phyloP scores from a whole-genome alignment of 139 green algal genomes.

The Astrephomene gubernaculifera region DNA sequence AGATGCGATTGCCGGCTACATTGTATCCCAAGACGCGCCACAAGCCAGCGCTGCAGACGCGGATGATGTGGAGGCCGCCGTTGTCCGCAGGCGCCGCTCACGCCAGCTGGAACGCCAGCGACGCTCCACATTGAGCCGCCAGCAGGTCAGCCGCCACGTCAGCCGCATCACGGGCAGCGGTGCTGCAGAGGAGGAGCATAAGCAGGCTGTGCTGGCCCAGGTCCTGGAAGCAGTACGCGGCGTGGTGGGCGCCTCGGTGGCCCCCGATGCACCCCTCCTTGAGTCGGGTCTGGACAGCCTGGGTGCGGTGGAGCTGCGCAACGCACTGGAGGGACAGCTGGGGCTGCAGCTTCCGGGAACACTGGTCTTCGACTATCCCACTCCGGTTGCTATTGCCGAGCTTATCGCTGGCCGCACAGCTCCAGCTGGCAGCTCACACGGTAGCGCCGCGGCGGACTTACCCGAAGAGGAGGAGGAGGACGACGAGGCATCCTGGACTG shows the following conservation, averaged over 20 bases:
- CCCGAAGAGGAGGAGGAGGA: not conserved
- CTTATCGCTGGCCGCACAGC: slow-evolving; percentile 47
- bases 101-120: not conserved
- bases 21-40: not conserved
- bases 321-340: slow-evolving; percentile 69
- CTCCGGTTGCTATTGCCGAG: slow-evolving; percentile 55
- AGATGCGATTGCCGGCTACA: slow-evolving; percentile 54
- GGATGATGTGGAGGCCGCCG: not conserved
- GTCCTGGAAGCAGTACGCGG: slow-evolving; percentile 14
- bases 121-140: too few species aligned
- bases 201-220: not conserved
- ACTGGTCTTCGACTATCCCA: slow-evolving; percentile 81
- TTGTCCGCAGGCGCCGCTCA: not conserved
- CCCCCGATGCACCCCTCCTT: slow-evolving; percentile 80
- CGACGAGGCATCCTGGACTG: not conserved
- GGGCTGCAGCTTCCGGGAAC: slow-evolving; percentile 73
- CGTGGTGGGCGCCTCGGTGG: slow-evolving; percentile 42
- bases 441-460: not conserved
- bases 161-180: not conserved
- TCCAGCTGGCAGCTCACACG: not conserved
- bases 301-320: slow-evolving; percentile 83
- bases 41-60: not conserved
- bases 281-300: slow-evolving; percentile 83
- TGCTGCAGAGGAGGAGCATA: not conserved
- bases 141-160: not conserved